phyloP scores from a whole-genome alignment of 1,139 yeast species.

The Suhomyces anneliseae region DNA sequence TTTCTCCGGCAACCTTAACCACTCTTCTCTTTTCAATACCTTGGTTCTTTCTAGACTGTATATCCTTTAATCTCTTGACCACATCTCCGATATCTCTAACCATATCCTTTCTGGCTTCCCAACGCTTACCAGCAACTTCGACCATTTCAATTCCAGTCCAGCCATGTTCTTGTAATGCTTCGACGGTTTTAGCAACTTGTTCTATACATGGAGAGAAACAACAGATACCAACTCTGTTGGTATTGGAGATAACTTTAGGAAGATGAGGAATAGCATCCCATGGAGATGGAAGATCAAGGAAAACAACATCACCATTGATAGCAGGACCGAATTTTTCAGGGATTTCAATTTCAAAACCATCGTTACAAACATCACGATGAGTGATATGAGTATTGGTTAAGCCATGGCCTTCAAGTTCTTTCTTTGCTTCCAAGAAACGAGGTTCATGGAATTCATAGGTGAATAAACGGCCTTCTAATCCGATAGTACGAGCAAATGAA shows the following conservation, averaged over 20 bases:
- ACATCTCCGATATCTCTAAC: slow-evolving; percentile 79
- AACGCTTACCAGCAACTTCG: slow-evolving; percentile 79
- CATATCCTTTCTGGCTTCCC: slow-evolving; percentile 94
- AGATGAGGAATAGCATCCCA: slow-evolving; percentile 93
- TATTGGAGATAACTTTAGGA: slow-evolving; percentile 54
- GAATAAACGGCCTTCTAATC: slow-evolving; percentile 61
- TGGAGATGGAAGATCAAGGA: slow-evolving; percentile 93
- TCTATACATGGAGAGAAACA: slow-evolving; percentile 98
- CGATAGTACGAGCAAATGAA: slow-evolving; percentile 81
- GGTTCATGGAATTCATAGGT: slow-evolving; percentile 92
- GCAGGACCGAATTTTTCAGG: slow-evolving; percentile 32
- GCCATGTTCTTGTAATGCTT: slow-evolving; percentile 68
- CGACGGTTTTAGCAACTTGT: slow-evolving; percentile 86
- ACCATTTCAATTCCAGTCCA: slow-evolving; percentile 95
- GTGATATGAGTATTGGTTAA: slow-evolving; percentile 55
- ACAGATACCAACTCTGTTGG: slow-evolving; percentile 66
- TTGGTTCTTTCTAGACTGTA: slow-evolving; percentile 68
- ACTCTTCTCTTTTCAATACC: slow-evolving; percentile 65
- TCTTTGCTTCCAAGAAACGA: slow-evolving; percentile 73
- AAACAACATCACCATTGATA: slow-evolving; percentile 48
- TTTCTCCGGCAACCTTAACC: slow-evolving; percentile 15
- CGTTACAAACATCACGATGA: slow-evolving; percentile 89
- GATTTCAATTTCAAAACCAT: slow-evolving; percentile 66
- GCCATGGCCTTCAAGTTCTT: slow-evolving; percentile 75
- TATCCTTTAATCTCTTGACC: slow-evolving; percentile 74